These are phyloP conservation scores for Xerocomus minutiporus DNA, from an alignment of 1,284 basidiomycete species.

Conservation along the genomic window DNA sequence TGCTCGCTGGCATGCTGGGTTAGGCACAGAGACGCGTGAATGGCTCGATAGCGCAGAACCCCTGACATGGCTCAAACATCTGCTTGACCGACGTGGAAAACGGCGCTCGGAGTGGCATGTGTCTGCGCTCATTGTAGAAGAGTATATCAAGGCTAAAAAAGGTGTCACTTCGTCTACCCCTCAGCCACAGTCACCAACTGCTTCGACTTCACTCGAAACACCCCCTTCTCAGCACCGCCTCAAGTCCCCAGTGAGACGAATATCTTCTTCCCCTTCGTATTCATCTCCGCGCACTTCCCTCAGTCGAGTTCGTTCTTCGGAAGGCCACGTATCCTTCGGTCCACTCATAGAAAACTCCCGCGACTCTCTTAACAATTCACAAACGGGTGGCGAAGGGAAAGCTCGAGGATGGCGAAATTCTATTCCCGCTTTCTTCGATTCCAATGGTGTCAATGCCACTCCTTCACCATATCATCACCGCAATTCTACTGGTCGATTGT, in stretches of 20 bases:
- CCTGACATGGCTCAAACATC: constrained; percentile 65
- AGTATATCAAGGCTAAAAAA: constrained; percentile 48
- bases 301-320: constrained; percentile 39
- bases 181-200: constrained; percentile 30
- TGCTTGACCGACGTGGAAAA: constrained; percentile 43
- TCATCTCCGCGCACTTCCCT: constrained; percentile 41
- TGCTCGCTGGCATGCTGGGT: constrained; percentile 54
- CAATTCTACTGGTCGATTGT: constrained; percentile 31
- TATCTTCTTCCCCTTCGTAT: constrained; percentile 27
- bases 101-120: constrained; percentile 54
- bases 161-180: constrained; percentile 40
- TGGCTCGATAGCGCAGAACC: constrained; percentile 60
- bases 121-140: constrained; percentile 63
- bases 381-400: constrained; percentile 44
- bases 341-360: constrained; percentile 38
- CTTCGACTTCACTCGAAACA: constrained; percentile 33
- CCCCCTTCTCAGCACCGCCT: constrained; percentile 30
- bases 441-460: constrained; percentile 32
- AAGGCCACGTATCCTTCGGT: constrained; percentile 49
- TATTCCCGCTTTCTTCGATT: constrained; percentile 29
- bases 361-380: constrained; percentile 42
- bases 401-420: constrained; percentile 35
- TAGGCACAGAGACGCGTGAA: constrained; percentile 41
- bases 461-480: constrained; percentile 34
- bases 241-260: constrained; percentile 17